Evolutionary conservation across 2,329 filamentous ascomycete species (phyloP).

Genomic region (Pochonia chlamydosporia): DNA sequence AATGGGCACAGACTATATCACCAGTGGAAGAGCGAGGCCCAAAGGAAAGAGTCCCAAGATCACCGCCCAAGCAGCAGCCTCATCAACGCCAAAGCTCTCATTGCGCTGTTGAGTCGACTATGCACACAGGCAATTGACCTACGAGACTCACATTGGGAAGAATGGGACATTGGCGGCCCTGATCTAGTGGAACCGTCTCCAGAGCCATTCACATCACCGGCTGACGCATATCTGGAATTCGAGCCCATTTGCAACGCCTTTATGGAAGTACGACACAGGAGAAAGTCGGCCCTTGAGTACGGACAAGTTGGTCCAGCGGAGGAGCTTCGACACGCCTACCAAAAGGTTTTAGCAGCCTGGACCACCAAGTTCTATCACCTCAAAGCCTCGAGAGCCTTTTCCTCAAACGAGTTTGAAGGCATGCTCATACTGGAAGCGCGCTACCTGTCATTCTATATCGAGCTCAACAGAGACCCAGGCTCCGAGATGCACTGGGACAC

Average conservation of each 20-base stretch:
- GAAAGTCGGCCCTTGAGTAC: background rate
- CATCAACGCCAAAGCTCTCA: background rate
- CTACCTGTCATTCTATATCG: background rate
- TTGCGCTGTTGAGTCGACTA: background rate
- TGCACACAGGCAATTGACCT: background rate
- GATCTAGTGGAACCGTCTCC: background rate
- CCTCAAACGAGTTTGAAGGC: background rate
- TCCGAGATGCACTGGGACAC: background rate
- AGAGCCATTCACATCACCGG: background rate
- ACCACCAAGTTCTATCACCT: background rate
- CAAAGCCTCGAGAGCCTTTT: background rate
- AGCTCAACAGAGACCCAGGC: background rate
- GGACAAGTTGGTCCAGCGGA: background rate
- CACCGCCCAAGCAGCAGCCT: background rate
- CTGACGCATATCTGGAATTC: background rate
- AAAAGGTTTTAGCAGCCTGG: background rate
- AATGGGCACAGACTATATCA: background rate
- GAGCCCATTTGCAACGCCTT: background rate
- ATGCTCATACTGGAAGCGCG: background rate
- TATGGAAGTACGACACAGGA: background rate
- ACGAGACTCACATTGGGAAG: background rate
- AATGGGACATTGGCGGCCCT: background rate
- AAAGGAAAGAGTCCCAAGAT: background rate
- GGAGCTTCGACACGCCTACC: background rate
- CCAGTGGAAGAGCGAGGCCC: background rate